These are phyloP conservation scores for Aspergillus alliaceus DNA, from an alignment of 2,329 filamentous ascomycete genomes.

Conservation along the genomic window DNA sequence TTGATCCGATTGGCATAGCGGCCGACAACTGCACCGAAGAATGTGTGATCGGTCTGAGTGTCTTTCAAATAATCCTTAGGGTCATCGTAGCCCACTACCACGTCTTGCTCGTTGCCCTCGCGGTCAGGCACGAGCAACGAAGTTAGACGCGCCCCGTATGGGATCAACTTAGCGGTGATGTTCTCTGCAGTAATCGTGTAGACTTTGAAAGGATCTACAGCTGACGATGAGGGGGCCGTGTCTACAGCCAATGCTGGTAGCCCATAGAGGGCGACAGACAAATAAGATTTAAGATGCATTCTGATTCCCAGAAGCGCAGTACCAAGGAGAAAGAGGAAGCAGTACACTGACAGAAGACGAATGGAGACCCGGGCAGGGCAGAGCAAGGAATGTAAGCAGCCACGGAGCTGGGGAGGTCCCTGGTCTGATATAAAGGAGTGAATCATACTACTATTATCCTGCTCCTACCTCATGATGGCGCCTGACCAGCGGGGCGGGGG, in stretches of 20 bases:
- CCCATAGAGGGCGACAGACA: constrained; percentile 34
- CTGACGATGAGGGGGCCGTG: constrained; percentile 18
- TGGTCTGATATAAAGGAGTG: constrained; percentile 16
- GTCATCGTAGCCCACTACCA: constrained; percentile 53
- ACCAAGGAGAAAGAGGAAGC: constrained; percentile 30
- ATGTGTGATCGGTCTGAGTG: constrained; percentile 48
- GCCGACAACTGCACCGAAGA: constrained; percentile 50
- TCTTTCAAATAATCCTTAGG: constrained; percentile 46
- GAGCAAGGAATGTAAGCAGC: constrained; percentile 27
- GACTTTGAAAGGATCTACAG: constrained; percentile 38
- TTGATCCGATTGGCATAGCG: constrained; percentile 58
- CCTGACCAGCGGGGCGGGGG: constrained; percentile 20
- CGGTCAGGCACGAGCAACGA: constrained; percentile 53
- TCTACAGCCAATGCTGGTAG: constrained; percentile 29
- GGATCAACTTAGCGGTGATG: constrained; percentile 50
- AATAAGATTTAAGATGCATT: constrained; percentile 38
- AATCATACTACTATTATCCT: constrained; percentile 17
- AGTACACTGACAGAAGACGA: constrained; percentile 30
- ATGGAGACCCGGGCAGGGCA: constrained; percentile 29
- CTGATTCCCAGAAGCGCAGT: constrained; percentile 29
- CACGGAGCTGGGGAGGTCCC: constrained; percentile 20
- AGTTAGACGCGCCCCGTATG: constrained; percentile 49
- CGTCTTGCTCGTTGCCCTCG: constrained; percentile 49
- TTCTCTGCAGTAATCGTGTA: constrained; percentile 49
- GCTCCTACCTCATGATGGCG: constrained; percentile 19